Evolutionary conservation across 176 grass and related monocot genomes (phyloP).

Genomic region (Puccinellia tenuiflora): DNA sequence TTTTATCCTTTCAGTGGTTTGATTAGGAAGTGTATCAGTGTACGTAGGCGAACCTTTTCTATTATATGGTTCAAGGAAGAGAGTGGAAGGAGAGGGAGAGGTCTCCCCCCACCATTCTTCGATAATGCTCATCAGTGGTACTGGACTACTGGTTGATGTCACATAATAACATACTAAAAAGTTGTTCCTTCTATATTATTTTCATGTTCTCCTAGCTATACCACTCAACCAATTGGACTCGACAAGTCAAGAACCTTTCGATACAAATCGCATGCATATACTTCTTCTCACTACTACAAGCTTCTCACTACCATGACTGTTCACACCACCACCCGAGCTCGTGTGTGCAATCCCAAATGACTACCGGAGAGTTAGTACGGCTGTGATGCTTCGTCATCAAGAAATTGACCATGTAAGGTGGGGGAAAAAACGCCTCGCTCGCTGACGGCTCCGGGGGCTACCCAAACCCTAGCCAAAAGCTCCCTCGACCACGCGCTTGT

Average conservation of each 20-base stretch:
- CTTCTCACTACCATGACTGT: too few relatives aligned
- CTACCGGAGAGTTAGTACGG: too few relatives aligned
- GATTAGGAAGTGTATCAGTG: conserved; percentile 26
- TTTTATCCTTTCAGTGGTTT: background rate
- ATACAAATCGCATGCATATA: background rate
- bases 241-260: background rate
- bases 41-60: conserved; percentile 33
- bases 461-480: too few relatives aligned
- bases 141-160: conserved; percentile 5
- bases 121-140: conserved; percentile 7
- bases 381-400: too few relatives aligned
- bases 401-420: too few relatives aligned
- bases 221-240: background rate
- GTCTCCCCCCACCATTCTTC: conserved; percentile 49
- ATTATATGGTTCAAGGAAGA: conserved; percentile 27
- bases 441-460: too few relatives aligned
- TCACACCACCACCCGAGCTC: too few relatives aligned
- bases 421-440: too few relatives aligned
- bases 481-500: too few relatives aligned
- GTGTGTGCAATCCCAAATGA: too few relatives aligned
- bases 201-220: background rate
- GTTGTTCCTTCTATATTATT: background rate
- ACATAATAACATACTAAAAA: conserved; percentile 21
- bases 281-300: background rate
- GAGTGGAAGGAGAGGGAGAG: conserved; percentile 41